Evolutionary conservation across 78 protist genomes (phyloP).

Genomic region (Cavenderia fasciculata): DNA sequence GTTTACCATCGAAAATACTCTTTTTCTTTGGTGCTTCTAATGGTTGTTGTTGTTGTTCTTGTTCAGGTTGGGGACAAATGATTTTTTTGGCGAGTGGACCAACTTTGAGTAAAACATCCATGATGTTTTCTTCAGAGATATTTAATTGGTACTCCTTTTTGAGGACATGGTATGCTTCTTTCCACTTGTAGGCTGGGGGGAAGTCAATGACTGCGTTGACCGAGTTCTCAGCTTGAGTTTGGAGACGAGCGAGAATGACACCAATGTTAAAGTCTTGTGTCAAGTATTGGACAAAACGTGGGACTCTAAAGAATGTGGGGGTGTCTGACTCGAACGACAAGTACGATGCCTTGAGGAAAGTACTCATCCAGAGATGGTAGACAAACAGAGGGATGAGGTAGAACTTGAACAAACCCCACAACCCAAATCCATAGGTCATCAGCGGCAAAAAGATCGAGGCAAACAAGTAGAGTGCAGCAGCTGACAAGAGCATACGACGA

Average conservation of each 20-base stretch:
- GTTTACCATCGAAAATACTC: conserved; percentile 32
- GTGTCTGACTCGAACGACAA: neutral
- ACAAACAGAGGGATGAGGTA: conserved; percentile 75
- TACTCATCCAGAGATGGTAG: conserved; percentile 79
- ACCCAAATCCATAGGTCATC: conserved; percentile 69
- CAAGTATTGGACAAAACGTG: conserved; percentile 31
- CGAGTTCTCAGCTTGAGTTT: no score
- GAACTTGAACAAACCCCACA: conserved; percentile 74
- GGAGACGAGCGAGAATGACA: conserved; percentile 33
- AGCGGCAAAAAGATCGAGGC: conserved; percentile 58
- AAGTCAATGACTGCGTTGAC: conserved; percentile 8
- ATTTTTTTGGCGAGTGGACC: conserved; percentile 3
- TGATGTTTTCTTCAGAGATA: conserved; percentile 43
- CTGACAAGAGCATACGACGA: conserved; percentile 6
- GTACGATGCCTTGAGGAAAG: conserved; percentile 37
- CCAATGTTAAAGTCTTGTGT: conserved; percentile 64
- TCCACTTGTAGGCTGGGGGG: conserved; percentile 71
- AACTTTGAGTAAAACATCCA: conserved; percentile 18
- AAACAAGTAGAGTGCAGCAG: conserved; percentile 29
- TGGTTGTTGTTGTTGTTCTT: no score
- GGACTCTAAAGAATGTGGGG: conserved; percentile 37
- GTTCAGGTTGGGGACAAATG: no score
- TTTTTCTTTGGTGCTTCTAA: neutral
- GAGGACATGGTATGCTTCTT: conserved; percentile 36
- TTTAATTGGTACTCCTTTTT: conserved; percentile 36